phyloP scores from a whole-genome alignment of 768 basidiomycete genomes.

The Cystofilobasidium macerans region DNA sequence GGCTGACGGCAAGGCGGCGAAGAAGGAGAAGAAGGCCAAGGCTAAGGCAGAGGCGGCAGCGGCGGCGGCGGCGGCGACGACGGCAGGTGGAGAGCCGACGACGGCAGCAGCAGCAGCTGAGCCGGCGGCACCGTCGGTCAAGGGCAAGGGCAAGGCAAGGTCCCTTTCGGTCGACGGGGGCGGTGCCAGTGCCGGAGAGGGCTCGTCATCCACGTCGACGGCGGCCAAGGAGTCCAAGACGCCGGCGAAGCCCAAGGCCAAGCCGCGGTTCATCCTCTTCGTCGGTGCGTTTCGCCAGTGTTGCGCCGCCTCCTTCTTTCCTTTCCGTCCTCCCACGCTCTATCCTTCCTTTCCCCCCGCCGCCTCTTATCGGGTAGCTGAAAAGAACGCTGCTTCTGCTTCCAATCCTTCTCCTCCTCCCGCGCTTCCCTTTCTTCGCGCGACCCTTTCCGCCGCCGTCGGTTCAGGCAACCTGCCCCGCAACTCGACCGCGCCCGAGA shows the following conservation, averaged over 20 bases:
- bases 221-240: not conserved
- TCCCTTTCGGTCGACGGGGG: not conserved
- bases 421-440: no score
- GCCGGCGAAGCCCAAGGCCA: slow-evolving; percentile 15
- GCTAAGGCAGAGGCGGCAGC: not conserved
- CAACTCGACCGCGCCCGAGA: slow-evolving; percentile 9
- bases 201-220: not conserved
- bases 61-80: not conserved
- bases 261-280: slow-evolving; percentile 24
- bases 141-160: not conserved
- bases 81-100: no score
- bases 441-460: no score
- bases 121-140: not conserved
- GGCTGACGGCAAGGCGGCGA: not conserved
- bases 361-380: not conserved
- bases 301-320: not conserved
- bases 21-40: slow-evolving; percentile 3
- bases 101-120: not conserved
- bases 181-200: not conserved
- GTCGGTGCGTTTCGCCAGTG: slow-evolving; percentile 27
- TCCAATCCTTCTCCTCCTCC: not conserved
- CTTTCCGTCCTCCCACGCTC: not conserved
- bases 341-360: not conserved
- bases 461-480: slow-evolving; percentile 24
- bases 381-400: not conserved